A percentile compares a stretch with the other conserved stretches of the same genome.
These are phyloP conservation scores for Candida tetrigidarum DNA, from an alignment of 1,139 yeast species.

Conservation along the genomic window DNA sequence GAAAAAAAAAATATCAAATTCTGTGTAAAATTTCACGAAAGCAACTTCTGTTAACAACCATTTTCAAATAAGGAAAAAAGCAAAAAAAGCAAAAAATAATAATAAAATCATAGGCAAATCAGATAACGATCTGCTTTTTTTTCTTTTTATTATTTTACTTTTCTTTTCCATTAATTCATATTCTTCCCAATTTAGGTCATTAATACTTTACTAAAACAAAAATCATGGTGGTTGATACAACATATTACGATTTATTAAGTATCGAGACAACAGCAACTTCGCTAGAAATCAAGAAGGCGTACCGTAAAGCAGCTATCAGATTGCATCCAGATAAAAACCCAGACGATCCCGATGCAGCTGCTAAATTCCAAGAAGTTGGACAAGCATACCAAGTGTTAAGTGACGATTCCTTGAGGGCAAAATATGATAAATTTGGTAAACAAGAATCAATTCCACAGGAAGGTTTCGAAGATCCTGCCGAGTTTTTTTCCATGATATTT, in stretches of 20 bases:
- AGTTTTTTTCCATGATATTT: constrained; percentile 70
- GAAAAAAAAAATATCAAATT: constrained; percentile 62
- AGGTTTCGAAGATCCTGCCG: constrained; percentile 90
- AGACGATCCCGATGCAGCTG: constrained; percentile 78
- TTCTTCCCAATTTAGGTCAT: no score
- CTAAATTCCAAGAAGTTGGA: constrained; percentile 67
- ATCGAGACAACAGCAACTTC: constrained; percentile 74
- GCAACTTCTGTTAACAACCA: no score
- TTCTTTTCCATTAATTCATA: not conserved
- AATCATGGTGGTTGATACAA: constrained; percentile 91
- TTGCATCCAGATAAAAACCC: constrained; percentile 98
- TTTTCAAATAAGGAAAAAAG: no score
- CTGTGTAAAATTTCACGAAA: no score
- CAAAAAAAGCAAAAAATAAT: not conserved
- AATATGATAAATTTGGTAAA: constrained; percentile 85
- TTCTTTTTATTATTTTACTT: no score
- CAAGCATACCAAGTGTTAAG: constrained; percentile 87
- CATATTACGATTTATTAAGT: constrained; percentile 81
- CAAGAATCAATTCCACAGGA: constrained; percentile 81
- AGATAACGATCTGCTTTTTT: no score
- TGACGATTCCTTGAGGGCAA: constrained; percentile 70
- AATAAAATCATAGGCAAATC: not conserved
- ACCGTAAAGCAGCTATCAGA: constrained; percentile 83
- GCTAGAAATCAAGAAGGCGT: constrained; percentile 89
- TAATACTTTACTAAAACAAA: no score